These are phyloP conservation scores for Adenanthera pavonina DNA, from an alignment of 306 rosid species.

Conservation along the genomic window DNA sequence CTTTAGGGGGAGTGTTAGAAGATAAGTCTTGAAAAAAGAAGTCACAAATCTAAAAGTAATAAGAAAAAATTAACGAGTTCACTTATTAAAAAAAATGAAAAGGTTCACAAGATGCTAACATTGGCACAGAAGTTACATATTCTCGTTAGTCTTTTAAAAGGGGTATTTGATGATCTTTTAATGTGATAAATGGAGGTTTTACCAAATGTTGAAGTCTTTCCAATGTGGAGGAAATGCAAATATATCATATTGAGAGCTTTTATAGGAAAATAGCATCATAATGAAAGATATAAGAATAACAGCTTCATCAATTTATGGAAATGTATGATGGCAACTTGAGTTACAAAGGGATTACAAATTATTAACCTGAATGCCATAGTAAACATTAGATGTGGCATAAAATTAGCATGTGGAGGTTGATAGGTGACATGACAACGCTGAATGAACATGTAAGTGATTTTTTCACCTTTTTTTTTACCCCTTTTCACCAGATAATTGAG, in stretches of 20 bases:
- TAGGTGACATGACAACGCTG: neutral
- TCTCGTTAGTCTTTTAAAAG: neutral
- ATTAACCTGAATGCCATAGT: neutral
- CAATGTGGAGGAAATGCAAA: constrained; percentile 17
- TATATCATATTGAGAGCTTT: neutral
- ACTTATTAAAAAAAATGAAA: no score
- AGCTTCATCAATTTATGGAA: neutral
- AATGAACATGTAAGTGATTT: neutral
- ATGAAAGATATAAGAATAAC: neutral
- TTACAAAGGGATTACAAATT: neutral
- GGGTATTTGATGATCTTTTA: constrained; percentile 7
- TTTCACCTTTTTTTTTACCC: neutral
- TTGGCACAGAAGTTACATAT: neutral
- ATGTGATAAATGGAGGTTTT: neutral
- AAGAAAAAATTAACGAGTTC: no score
- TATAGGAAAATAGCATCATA: neutral
- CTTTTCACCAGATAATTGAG: neutral
- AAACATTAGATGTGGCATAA: neutral
- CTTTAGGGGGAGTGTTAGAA: no score
- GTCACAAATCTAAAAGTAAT: no score
- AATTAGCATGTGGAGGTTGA: neutral
- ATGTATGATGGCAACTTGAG: neutral
- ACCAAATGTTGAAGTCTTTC: neutral
- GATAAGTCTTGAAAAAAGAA: no score
- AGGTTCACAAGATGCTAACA: constrained; percentile 18